These are phyloP conservation scores for Colletotrichum sp. DNA, from an alignment of 2,329 filamentous ascomycete species.

Conservation along the genomic window DNA sequence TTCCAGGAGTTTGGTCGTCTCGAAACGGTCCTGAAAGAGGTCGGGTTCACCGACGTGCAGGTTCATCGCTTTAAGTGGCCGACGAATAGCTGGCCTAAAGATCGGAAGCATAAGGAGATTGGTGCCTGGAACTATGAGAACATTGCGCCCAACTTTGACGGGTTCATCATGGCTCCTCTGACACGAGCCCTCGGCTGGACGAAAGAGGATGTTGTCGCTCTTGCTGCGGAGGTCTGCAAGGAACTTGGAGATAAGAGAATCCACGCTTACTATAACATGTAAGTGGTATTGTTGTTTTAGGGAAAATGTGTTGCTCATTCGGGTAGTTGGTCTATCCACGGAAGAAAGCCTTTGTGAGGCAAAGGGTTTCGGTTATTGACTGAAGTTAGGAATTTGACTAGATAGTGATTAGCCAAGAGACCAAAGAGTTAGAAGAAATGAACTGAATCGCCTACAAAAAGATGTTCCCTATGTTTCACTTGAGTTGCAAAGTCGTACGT, in stretches of 20 bases:
- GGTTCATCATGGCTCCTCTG: not conserved
- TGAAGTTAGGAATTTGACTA: accelerated
- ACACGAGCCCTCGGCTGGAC: not conserved
- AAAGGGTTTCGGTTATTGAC: accelerated
- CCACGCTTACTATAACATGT: not conserved
- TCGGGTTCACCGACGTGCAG: not conserved
- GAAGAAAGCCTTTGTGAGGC: not conserved
- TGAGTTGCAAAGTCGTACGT: too few relatives aligned
- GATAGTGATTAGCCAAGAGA: accelerated
- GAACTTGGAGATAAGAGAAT: not conserved
- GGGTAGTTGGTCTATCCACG: not conserved
- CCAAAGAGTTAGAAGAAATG: too few relatives aligned
- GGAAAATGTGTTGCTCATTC: not conserved
- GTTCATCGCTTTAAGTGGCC: not conserved
- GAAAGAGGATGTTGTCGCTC: not conserved
- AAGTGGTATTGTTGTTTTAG: not conserved
- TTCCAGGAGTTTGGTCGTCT: not conserved
- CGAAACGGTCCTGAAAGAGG: not conserved
- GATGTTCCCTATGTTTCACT: too few relatives aligned
- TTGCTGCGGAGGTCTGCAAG: not conserved
- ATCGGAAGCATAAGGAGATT: not conserved
- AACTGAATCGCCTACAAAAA: too few relatives aligned
- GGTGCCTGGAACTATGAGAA: not conserved
- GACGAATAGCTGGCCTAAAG: not conserved
- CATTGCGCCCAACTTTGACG: not conserved